These are phyloP conservation scores for Pythium volutum DNA, from an alignment of 352 stramenopile species.

Conservation along the genomic window DNA sequence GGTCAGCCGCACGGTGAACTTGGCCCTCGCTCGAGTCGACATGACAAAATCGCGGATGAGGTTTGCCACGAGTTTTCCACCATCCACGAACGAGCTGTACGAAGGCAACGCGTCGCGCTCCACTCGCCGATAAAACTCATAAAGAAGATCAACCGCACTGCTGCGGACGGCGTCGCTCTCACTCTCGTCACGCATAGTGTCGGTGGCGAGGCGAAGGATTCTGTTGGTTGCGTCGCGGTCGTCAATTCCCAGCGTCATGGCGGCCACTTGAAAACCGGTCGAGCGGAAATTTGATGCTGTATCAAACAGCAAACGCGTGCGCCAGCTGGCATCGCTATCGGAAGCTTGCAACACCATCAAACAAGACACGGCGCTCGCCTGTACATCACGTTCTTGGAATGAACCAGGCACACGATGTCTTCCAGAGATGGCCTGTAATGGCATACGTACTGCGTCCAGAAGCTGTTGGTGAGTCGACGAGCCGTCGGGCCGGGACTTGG, in stretches of 20 bases:
- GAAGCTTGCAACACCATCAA: constrained; percentile 35
- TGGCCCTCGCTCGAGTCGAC: not conserved
- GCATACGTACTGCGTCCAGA: constrained; percentile 30
- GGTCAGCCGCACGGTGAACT: constrained; percentile 4
- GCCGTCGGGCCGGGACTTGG: not conserved
- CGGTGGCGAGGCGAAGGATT: constrained; percentile 43
- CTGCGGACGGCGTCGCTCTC: constrained; percentile 58
- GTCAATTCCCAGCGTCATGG: not conserved
- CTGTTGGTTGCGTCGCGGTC: not conserved
- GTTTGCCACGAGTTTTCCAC: not conserved
- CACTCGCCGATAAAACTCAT: not conserved
- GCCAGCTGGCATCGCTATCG: constrained; percentile 29
- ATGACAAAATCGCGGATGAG: constrained; percentile 3
- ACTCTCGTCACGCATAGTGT: constrained; percentile 43
- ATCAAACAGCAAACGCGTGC: constrained; percentile 57
- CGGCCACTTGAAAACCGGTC: constrained; percentile 33
- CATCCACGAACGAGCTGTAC: not conserved
- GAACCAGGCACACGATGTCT: constrained; percentile 53
- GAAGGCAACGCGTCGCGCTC: not conserved
- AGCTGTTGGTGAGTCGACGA: not conserved
- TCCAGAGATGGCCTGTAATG: constrained; percentile 45
- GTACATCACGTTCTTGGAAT: constrained; percentile 44
- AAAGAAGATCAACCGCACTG: constrained; percentile 18
- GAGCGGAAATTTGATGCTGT: constrained; percentile 43
- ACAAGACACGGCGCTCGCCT: constrained; percentile 35